Evolutionary conservation across 768 basidiomycete genomes (phyloP), one percentile per base, ranked within the genome.

Genomic region (Daedalea quercina): DNA sequence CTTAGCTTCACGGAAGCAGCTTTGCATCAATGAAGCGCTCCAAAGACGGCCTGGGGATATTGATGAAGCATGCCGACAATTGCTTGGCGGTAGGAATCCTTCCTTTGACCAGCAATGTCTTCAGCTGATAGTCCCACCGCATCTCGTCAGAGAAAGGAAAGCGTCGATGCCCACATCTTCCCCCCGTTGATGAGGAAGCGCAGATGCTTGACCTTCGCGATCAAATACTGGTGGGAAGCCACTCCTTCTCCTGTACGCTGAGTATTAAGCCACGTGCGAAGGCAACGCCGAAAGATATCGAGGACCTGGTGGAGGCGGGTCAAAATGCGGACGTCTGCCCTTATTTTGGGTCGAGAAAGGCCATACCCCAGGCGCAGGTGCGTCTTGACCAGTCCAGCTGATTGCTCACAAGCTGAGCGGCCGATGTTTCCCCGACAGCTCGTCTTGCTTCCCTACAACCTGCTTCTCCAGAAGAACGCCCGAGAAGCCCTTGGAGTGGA

Each of bases 241-340:
- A n/a, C 2, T 1, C 9, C 19, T n/a, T 9, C 44, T 4, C 1
- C 9, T 44, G 2, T 19, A 24, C 13, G 15, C 1, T 51, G 13
- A 17, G 20, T 26, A n/a, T 52, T 25, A 46, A 43, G 19, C 52
- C 15, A 20, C 50, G 13, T 17, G 7, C 9, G 25, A n/a, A 94
- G 94, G 90, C 94, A 0, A 76, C 79, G 1, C 90, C 94, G 0
- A 91, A 90, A 65, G 95, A 96, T 57, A 96, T 99, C 3, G 95
- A 98, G 65, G 94, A 97, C 58, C 78, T 98, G 15, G 89, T 90
- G 7, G 67, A 66, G 8, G 70, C 83, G 1, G 96, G 96, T 1
- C 77, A 80, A 48, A 72, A 81, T 46, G 69, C 79, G 1, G 73
- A 83, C 44, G 84, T 81, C 9, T 99, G 95, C 65, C 91, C 95